Base-by-base conservation (phyloP, 257 asterid species). In the Petunia secreta region DNA sequence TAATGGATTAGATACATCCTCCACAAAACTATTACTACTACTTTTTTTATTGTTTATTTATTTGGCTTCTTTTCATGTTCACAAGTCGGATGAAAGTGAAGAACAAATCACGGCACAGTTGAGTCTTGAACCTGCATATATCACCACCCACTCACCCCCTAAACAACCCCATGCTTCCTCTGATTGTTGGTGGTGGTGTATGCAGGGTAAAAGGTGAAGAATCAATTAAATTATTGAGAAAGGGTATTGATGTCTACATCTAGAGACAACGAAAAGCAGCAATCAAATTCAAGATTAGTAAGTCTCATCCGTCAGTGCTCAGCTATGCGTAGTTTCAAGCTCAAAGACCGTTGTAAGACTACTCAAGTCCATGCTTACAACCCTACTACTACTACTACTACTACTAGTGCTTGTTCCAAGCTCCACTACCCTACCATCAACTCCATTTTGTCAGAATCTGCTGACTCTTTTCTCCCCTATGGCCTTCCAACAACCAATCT, bases 291-390 rank as follows among this genome's bases (percentile, higher is more conserved):
- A 73, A 86, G 89, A 90, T 85, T 88, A 66, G 87, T 81, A 40
- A 88, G 83, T 90, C 87, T 89, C 44, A 82, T 88, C 81, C 85
- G 86, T 43, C 87, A 87, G 2, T 85, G 84, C 80, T 83, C 90
- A 9, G 76, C 84, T 63, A 86, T 85, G 87, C 86, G 85, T 54
- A 59, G 85, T 48, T 84, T 90, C 63, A 86, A 88, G 83, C 85
- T 86, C 80, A 90, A 90, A 85, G 93, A 89, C 54, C 91, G 90
- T 36, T 82, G 86, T 73, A 89, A 86, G 80, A 86, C 89, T 63
- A 84, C 79, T 63, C 93, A 86, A 82, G 89, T 90, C 80, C 90
- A 90, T 84, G 90, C 93, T 80, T 82, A 87, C 63, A 89, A 69
- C 25, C 85, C 88, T 50, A 58, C 57, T 52, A 8, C 87, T 13